Conservation (phyloP, 345 rosid genomes). For the Hibiscus tridactylites region DNA sequence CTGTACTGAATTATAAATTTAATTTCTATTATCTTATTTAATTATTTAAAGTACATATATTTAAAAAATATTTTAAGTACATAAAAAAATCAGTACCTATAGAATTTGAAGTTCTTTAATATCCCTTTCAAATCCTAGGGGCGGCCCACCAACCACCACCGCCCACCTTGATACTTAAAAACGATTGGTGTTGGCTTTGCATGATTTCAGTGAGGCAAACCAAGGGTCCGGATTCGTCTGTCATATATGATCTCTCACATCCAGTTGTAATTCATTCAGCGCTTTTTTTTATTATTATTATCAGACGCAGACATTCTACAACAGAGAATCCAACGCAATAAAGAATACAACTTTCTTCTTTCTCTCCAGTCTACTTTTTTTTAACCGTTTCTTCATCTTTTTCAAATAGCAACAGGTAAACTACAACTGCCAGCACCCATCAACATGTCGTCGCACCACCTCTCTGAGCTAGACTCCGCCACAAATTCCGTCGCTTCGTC, state of each 20-base stretch:
- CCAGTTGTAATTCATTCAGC: not conserved
- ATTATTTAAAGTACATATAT: too few species aligned
- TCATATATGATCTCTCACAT: slow-evolving; percentile 4
- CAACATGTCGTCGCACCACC: slow-evolving; percentile 48
- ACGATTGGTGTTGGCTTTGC: not conserved
- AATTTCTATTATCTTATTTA: too few species aligned
- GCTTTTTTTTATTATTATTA: too few species aligned
- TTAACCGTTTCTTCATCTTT: too few species aligned
- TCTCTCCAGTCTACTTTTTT: not conserved
- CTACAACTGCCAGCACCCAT: not conserved
- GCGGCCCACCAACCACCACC: not conserved
- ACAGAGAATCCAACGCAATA: slow-evolving; percentile 5
- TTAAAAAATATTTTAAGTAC: too few species aligned
- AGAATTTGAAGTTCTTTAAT: not conserved
- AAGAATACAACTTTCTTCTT: not conserved
- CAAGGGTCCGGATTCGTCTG: not conserved
- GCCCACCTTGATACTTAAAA: not conserved
- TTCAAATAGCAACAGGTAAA: not conserved
- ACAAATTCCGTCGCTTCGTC: slow-evolving; percentile 63
- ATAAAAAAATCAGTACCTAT: too few species aligned
- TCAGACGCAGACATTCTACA: slow-evolving; percentile 2
- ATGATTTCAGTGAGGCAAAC: not conserved
- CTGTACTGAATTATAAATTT: too few species aligned
- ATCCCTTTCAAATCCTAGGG: not conserved
- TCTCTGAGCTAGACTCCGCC: slow-evolving; percentile 58